Conservation (phyloP, 768 basidiomycete genomes). For the Boletus subparvulus region DNA sequence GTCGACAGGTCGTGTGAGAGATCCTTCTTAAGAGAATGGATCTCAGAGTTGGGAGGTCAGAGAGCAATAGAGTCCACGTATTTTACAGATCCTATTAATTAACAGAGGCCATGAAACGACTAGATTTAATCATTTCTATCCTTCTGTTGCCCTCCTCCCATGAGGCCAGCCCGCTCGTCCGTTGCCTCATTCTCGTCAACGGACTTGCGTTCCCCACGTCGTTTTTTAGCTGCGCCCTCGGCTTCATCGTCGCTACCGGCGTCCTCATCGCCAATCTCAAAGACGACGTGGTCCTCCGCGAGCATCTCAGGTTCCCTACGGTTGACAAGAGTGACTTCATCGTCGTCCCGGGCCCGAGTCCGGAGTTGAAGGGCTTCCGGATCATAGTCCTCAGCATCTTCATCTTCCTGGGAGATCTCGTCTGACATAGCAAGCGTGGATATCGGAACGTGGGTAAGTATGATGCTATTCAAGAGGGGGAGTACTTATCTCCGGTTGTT, state of each 20-base stretch:
- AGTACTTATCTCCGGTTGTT: conserved; percentile 80
- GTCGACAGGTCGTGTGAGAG: conserved; percentile 83
- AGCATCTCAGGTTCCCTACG: conserved; percentile 48
- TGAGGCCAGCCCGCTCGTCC: conserved; percentile 68
- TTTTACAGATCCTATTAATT: conserved; percentile 32
- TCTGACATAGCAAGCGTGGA: conserved; percentile 91
- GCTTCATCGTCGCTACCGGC: conserved; percentile 64
- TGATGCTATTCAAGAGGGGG: neutral
- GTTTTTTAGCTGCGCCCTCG: conserved; percentile 48
- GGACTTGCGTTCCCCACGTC: conserved; percentile 40
- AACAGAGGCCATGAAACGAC: conserved; percentile 12
- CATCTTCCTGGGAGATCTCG: conserved; percentile 92
- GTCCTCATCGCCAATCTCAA: conserved; percentile 89
- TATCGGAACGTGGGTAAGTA: conserved; percentile 33
- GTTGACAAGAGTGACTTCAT: conserved; percentile 69
- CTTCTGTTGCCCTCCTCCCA: conserved; percentile 41
- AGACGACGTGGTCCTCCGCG: conserved; percentile 74
- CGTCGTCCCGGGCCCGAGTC: conserved; percentile 51
- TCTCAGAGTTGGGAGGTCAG: neutral
- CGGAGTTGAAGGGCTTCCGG: conserved; percentile 70
- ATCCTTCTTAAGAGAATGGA: conserved; percentile 32
- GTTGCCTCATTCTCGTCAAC: conserved; percentile 47
- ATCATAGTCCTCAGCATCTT: conserved; percentile 92
- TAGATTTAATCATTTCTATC: conserved; percentile 35
- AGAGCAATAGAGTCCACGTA: conserved; percentile 29